These are phyloP conservation scores for Nannochloris sp. DNA, from an alignment of 139 green algal species.

Conservation along the genomic window DNA sequence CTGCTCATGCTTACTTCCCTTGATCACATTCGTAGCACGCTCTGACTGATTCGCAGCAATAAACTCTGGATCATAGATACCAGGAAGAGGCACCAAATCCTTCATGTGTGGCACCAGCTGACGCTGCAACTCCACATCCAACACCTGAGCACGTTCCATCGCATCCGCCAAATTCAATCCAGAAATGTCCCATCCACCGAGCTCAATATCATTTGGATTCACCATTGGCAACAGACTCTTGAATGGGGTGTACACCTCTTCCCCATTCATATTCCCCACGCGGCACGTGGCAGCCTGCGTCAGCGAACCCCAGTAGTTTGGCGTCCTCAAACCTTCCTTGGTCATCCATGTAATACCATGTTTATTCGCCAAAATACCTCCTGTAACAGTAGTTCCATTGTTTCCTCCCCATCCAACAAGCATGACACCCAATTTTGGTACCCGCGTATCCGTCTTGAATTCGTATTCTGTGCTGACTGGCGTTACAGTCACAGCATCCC, in stretches of 20 bases:
- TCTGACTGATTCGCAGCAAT: constrained; percentile 92
- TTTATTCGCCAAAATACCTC: constrained; percentile 93
- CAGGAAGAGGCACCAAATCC: constrained; percentile 83
- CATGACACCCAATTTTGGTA: constrained; percentile 98
- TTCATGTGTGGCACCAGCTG: constrained; percentile 93
- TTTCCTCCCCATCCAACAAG: constrained; percentile 96
- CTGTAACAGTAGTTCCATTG: constrained; percentile 95
- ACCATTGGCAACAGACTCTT: constrained; percentile 86
- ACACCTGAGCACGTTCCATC: constrained; percentile 83
- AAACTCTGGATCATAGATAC: constrained; percentile 94
- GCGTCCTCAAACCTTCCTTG: constrained; percentile 88
- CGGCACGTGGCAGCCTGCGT: constrained; percentile 92
- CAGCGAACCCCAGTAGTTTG: constrained; percentile 97
- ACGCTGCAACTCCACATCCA: constrained; percentile 95
- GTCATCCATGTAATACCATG: constrained; percentile 96
- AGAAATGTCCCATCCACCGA: constrained; percentile 98
- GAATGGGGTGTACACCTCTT: constrained; percentile 91
- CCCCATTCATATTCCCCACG: constrained; percentile 87
- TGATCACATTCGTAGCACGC: constrained; percentile 90
- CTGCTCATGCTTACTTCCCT: constrained; percentile 81
- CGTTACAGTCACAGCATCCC: constrained; percentile 66
- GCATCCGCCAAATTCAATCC: constrained; percentile 85
- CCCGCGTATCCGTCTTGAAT: constrained; percentile 69
- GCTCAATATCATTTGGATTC: constrained; percentile 89
- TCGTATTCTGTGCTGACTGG: constrained; percentile 64